A percentile compares a stretch with the other conserved stretches of the same genome.
phyloP scores from a whole-genome alignment of 1,139 yeast species.

The Debaryomyces fabryi region DNA sequence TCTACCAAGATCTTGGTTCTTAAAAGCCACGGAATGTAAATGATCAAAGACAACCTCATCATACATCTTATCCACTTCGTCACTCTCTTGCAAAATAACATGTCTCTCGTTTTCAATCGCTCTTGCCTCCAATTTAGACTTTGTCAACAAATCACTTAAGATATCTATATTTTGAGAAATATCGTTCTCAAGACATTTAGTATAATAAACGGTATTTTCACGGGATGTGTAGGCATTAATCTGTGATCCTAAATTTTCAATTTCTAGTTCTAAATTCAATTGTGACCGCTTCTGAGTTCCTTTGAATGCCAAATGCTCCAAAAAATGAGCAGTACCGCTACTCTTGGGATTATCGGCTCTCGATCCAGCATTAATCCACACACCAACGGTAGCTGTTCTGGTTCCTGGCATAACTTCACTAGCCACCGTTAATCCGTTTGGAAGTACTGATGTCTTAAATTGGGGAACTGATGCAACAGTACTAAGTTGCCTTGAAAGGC shows the following conservation, averaged over 20 bases:
- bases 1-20: conserved; percentile 91
- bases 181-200: conserved; percentile 80
- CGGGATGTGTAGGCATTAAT: conserved; percentile 96
- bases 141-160: conserved; percentile 84
- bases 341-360: conserved; percentile 88
- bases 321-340: conserved; percentile 93
- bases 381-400: conserved; percentile 95
- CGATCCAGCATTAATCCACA: conserved; percentile 97
- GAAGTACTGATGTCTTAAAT: conserved; percentile 28
- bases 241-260: conserved; percentile 95
- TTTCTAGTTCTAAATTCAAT: conserved; percentile 82
- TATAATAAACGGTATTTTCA: conserved; percentile 96
- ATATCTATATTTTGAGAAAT: conserved; percentile 87
- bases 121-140: conserved; percentile 74
- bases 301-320: conserved; percentile 95
- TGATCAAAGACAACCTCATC: conserved; percentile 98
- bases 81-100: conserved; percentile 93
- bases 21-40: conserved; percentile 88
- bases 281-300: conserved; percentile 89
- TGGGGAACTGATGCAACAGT: conserved; percentile 21
- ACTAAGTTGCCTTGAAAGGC: background rate
- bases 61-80: conserved; percentile 96
- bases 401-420: conserved; percentile 87
- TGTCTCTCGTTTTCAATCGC: conserved; percentile 97
- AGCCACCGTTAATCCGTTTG: conserved; percentile 92